Evolutionary conservation across 1,284 basidiomycete genomes (phyloP).

Genomic region (Ustilago hordei): DNA sequence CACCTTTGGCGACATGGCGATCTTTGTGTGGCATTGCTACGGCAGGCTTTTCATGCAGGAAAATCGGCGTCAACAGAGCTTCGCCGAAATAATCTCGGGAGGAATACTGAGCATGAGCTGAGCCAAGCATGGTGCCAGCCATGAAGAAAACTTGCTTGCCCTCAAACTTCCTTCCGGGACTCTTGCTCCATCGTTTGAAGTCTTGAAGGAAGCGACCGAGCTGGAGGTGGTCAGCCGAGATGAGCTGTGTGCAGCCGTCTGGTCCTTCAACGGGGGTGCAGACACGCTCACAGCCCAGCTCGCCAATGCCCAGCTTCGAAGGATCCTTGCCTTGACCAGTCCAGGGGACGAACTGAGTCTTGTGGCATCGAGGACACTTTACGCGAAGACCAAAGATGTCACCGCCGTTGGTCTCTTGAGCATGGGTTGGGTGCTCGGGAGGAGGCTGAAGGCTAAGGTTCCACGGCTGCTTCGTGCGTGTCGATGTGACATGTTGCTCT

Average conservation of each 20-base stretch:
- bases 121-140: constrained; percentile 43
- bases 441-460: constrained; percentile 44
- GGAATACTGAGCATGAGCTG: constrained; percentile 16
- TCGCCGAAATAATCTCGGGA: constrained; percentile 36
- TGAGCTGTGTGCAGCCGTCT: constrained; percentile 10
- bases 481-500: constrained; percentile 17
- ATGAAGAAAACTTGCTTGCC: constrained; percentile 28
- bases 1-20: constrained; percentile 2
- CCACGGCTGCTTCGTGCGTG: constrained; percentile 41
- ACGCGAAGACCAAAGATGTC: constrained; percentile 42
- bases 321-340: constrained; percentile 39
- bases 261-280: constrained; percentile 11
- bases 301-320: constrained; percentile 32
- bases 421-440: constrained; percentile 33
- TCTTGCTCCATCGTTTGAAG: constrained; percentile 26
- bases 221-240: constrained; percentile 39
- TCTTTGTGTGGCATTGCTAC: constrained; percentile 11
- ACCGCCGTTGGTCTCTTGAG: constrained; percentile 37
- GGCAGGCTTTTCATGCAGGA: constrained; percentile 35
- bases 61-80: constrained; percentile 27
- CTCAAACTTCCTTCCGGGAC: constrained; percentile 14
- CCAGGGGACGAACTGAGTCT: constrained; percentile 37
- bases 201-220: constrained; percentile 48
- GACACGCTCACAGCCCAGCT: constrained; percentile 33
- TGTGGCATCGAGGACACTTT: constrained; percentile 34